A percentile compares a stretch with the other conserved stretches of the same genome.
These are phyloP conservation scores for Curvularia lunata DNA, from an alignment of 2,329 filamentous ascomycete genomes.

Conservation along the genomic window DNA sequence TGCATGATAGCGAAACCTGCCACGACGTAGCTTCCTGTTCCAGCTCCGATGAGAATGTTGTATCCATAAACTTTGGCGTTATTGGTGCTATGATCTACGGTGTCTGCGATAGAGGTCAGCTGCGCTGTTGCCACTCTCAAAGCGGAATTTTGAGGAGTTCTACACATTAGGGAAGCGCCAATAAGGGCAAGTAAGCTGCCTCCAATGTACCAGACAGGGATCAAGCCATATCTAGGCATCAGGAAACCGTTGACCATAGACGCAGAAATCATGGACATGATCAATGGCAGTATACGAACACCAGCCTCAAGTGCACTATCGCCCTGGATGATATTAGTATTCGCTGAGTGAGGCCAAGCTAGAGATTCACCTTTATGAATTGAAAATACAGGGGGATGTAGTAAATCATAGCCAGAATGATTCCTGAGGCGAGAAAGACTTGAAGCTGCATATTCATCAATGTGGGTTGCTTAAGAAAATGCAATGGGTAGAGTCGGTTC, in stretches of 20 bases:
- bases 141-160: constrained; percentile 28
- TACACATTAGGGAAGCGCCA: constrained; percentile 37
- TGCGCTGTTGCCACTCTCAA: neutral
- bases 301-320: constrained; percentile 29
- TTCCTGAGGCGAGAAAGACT: constrained; percentile 24
- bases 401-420: constrained; percentile 18
- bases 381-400: constrained; percentile 41
- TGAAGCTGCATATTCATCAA: constrained; percentile 18
- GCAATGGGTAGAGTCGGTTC: constrained; percentile 57
- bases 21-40: constrained; percentile 19
- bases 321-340: neutral
- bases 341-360: neutral
- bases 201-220: constrained; percentile 27
- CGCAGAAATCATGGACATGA: constrained; percentile 24
- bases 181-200: constrained; percentile 41
- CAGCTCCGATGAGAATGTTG: constrained; percentile 27
- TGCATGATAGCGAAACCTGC: constrained; percentile 27
- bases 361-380: constrained; percentile 17
- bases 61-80: constrained; percentile 30
- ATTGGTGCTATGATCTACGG: constrained; percentile 19
- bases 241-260: constrained; percentile 29
- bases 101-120: constrained; percentile 11
- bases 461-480: constrained; percentile 48
- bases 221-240: constrained; percentile 25
- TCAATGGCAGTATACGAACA: constrained; percentile 37